Evolutionary conservation across 78 protist genomes (phyloP).

Genomic region (Dictyostelium intermedium): DNA sequence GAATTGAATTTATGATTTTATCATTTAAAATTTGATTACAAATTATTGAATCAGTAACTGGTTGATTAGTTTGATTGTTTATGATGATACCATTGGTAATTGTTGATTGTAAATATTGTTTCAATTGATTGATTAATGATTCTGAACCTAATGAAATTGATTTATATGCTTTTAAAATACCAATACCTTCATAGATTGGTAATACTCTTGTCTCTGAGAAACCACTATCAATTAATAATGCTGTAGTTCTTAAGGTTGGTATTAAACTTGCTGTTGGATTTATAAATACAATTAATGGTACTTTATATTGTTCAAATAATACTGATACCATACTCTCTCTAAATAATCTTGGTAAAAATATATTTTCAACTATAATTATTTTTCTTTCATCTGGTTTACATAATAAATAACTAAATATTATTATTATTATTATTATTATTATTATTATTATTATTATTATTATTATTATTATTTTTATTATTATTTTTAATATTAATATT

Average conservation of each 20-base stretch:
- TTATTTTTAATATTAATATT: not conserved
- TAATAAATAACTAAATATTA: constrained; percentile 41
- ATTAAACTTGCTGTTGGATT: constrained; percentile 32
- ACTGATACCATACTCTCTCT: constrained; percentile 47
- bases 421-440: too few relatives aligned
- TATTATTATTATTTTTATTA: not conserved
- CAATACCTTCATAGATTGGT: constrained; percentile 71
- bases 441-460: too few relatives aligned
- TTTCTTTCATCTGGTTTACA: constrained; percentile 55
- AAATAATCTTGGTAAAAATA: constrained; percentile 65
- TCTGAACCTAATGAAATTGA: constrained; percentile 11
- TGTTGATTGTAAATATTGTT: not conserved
- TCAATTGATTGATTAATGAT: not conserved
- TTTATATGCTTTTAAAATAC: constrained; percentile 22
- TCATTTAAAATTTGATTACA: not conserved
- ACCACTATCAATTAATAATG: constrained; percentile 52
- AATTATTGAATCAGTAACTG: not conserved
- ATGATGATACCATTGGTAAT: not conserved
- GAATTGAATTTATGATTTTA: not conserved
- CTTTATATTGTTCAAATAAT: constrained; percentile 45
- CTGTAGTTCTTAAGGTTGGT: constrained; percentile 46
- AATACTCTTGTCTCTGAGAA: constrained; percentile 40
- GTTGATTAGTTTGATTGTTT: not conserved
- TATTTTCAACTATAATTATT: constrained; percentile 57
- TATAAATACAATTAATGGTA: constrained; percentile 18